These are phyloP conservation scores for Mycena polygramma DNA, from an alignment of 768 basidiomycete species.

Conservation along the genomic window DNA sequence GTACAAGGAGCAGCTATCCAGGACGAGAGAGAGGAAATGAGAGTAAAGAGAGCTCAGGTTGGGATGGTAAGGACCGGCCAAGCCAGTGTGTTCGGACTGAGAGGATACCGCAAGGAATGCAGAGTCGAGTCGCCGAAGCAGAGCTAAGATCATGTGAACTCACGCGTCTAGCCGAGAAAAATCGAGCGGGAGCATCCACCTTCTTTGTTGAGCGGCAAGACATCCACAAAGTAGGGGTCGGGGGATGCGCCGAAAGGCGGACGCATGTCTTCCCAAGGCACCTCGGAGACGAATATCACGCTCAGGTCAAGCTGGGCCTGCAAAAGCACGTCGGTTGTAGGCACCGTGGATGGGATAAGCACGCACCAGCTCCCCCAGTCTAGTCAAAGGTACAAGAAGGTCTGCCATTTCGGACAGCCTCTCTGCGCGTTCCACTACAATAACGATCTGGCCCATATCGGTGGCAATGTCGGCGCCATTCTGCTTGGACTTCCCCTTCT, in stretches of 20 bases:
- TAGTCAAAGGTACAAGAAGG: conserved; percentile 76
- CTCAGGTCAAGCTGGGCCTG: conserved; percentile 72
- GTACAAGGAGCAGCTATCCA: conserved; percentile 73
- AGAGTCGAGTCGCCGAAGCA: conserved; percentile 52
- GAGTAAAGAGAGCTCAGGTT: conserved; percentile 69
- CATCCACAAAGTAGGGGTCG: conserved; percentile 78
- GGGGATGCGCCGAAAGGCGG: conserved; percentile 77
- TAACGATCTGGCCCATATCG: conserved; percentile 60
- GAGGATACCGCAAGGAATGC: conserved; percentile 47
- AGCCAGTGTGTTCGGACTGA: conserved; percentile 25
- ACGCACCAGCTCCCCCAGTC: conserved; percentile 78
- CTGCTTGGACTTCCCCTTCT: conserved; percentile 39
- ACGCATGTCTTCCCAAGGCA: conserved; percentile 80
- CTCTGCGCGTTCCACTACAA: conserved; percentile 79
- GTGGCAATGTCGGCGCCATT: conserved; percentile 12
- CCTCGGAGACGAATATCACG: conserved; percentile 73
- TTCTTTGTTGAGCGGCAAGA: conserved; percentile 67
- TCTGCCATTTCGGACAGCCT: conserved; percentile 73
- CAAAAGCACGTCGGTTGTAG: conserved; percentile 17
- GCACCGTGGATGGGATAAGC: not conserved
- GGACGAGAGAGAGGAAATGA: conserved; percentile 72
- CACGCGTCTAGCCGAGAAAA: conserved; percentile 12
- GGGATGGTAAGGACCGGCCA: conserved; percentile 62
- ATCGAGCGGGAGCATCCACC: conserved; percentile 51
- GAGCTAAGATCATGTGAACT: conserved; percentile 43